Percentiles rank a stretch among this genome's conserved stretches.
These are phyloP conservation scores for Helenozyma rhizophorensis DNA, from an alignment of 805 yeast species.

Conservation along the genomic window DNA sequence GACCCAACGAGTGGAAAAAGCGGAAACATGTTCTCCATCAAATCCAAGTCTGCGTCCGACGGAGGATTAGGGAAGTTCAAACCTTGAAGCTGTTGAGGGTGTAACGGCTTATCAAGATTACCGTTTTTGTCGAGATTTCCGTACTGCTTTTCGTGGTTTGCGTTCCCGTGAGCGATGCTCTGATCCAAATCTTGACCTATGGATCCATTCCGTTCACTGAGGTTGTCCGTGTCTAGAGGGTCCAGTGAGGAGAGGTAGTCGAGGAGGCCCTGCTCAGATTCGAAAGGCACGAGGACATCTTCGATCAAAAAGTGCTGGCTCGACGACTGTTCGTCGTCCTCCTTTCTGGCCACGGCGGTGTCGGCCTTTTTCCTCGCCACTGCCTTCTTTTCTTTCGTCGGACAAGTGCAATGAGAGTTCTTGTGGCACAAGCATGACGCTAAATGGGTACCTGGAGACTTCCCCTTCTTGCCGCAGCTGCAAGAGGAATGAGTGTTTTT, in stretches of 20 bases:
- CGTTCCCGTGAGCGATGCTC: too few species aligned
- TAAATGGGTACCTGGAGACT: constrained; percentile 34
- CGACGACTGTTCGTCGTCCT: background rate
- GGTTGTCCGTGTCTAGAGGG: background rate
- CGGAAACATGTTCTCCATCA: constrained; percentile 36
- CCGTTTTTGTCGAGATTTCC: too few species aligned
- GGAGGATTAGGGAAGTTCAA: constrained; percentile 13
- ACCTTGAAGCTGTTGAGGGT: constrained; percentile 2
- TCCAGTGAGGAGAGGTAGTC: constrained; percentile 29
- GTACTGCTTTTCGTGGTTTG: too few species aligned
- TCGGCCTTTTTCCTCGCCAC: constrained; percentile 10
- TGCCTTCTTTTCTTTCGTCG: constrained; percentile 19
- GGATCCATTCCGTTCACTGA: background rate
- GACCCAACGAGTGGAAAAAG: constrained; percentile 40
- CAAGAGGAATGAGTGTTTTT: constrained; percentile 69
- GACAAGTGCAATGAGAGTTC: constrained; percentile 39
- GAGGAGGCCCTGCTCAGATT: constrained; percentile 33
- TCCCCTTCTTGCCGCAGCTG: constrained; percentile 57
- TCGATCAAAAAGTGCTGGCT: constrained; percentile 21
- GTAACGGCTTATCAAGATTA: too few species aligned
- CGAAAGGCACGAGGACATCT: constrained; percentile 29
- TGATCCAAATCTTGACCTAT: too few species aligned
- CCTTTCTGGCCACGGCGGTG: background rate
- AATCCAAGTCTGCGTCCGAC: constrained; percentile 20
- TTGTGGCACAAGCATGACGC: constrained; percentile 37